These are phyloP conservation scores for Aspergillus candidus DNA, from an alignment of 2,329 filamentous ascomycete species.

Conservation along the genomic window DNA sequence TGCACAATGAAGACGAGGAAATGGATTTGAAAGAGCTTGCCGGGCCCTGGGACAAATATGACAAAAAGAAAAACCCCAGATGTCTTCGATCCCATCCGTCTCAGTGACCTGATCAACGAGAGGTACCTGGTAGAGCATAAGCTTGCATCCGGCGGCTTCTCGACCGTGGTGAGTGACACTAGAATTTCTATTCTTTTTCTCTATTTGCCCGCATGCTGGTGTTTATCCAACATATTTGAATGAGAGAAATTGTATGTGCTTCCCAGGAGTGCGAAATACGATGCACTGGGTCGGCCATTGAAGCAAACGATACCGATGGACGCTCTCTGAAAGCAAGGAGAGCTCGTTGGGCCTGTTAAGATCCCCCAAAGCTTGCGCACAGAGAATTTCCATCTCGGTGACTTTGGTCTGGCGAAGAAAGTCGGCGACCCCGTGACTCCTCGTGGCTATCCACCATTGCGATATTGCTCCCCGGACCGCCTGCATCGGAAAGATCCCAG, in stretches of 20 bases:
- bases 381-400: conserved; percentile 24
- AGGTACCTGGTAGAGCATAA: conserved; percentile 23
- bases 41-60: conserved; percentile 17
- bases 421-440: conserved; percentile 7
- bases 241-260: conserved; percentile 25
- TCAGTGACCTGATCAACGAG: conserved; percentile 17
- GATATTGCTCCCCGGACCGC: too few relatives aligned
- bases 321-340: conserved; percentile 21
- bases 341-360: conserved; percentile 18
- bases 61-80: conserved; percentile 5
- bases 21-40: conserved; percentile 13
- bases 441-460: too few relatives aligned
- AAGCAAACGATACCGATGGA: conserved; percentile 19
- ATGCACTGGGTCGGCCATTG: conserved; percentile 20
- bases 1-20: too few relatives aligned
- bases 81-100: conserved; percentile 14
- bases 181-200: not conserved
- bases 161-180: conserved; percentile 18
- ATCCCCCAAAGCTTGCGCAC: conserved; percentile 18
- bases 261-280: conserved; percentile 20
- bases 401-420: conserved; percentile 24
- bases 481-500: too few relatives aligned
- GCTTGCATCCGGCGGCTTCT: conserved; percentile 18
- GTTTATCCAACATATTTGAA: conserved; percentile 19
- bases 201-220: conserved; percentile 7